Percentiles rank a stretch among this genome's conserved stretches.
phyloP scores from a whole-genome alignment of 1,284 basidiomycete genomes.

The Ceratorhiza oryzae-sativae region DNA sequence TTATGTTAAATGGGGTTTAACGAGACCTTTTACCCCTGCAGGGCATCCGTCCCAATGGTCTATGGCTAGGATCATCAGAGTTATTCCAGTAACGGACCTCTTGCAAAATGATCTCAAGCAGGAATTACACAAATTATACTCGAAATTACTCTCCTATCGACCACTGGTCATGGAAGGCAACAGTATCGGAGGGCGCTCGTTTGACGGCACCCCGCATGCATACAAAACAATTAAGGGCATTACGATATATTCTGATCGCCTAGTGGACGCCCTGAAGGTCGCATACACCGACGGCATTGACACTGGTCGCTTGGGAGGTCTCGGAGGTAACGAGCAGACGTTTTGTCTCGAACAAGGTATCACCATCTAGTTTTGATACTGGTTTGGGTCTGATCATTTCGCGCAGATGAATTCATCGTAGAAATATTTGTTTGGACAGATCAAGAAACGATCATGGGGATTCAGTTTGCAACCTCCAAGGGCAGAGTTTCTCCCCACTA shows the following conservation, averaged over 20 bases:
- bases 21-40: background rate
- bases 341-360: constrained; percentile 14
- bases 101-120: background rate
- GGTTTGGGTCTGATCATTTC: background rate
- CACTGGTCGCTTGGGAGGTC: background rate
- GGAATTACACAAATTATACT: background rate
- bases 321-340: background rate
- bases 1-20: background rate
- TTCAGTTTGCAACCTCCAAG: constrained; percentile 15
- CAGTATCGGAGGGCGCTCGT: background rate
- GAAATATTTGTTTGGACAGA: constrained; percentile 10
- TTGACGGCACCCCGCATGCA: background rate
- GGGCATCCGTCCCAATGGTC: constrained; percentile 11
- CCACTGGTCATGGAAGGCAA: background rate
- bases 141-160: background rate
- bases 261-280: background rate
- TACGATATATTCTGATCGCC: background rate
- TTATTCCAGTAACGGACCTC: background rate
- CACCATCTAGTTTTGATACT: background rate
- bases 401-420: constrained; percentile 5
- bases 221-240: constrained; percentile 14
- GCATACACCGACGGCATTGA: background rate
- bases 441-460: background rate
- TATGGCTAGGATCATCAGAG: constrained; percentile 24
- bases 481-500: constrained; percentile 5